These are phyloP conservation scores for Avena eriantha DNA, from an alignment of 176 grass and related monocot species.

Conservation along the genomic window DNA sequence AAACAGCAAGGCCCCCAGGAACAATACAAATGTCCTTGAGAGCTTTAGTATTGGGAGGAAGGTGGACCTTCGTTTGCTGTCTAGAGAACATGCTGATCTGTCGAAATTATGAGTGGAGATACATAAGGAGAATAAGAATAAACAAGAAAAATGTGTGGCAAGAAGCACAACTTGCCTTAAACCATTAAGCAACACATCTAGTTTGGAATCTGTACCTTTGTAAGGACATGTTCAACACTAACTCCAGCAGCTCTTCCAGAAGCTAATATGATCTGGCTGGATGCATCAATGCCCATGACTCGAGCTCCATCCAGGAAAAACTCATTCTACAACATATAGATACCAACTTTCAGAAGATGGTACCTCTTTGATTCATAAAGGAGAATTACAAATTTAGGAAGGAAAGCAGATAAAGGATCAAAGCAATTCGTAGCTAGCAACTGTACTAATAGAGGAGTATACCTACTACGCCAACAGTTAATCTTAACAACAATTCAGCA, in stretches of 20 bases:
- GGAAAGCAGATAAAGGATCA: background rate
- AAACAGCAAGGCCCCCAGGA: constrained; percentile 59
- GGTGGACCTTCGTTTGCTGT: constrained; percentile 54
- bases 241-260: constrained; percentile 68
- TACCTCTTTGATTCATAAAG: constrained; percentile 8
- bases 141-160: constrained; percentile 17
- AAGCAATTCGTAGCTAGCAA: constrained; percentile 6
- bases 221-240: constrained; percentile 78
- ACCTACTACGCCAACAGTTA: background rate
- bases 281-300: constrained; percentile 86
- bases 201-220: constrained; percentile 66
- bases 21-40: constrained; percentile 79
- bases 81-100: constrained; percentile 81
- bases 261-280: constrained; percentile 64
- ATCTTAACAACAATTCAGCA: background rate
- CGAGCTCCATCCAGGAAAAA: constrained; percentile 74
- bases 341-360: constrained; percentile 18
- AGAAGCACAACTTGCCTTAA: constrained; percentile 26
- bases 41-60: constrained; percentile 82
- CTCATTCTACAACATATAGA: constrained; percentile 70
- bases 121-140: constrained; percentile 39
- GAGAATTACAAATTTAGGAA: background rate
- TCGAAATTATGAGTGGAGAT: constrained; percentile 39
- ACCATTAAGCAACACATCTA: constrained; percentile 32
- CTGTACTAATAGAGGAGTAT: background rate